Conservation (phyloP, 192 early-diverging fungal species). For the Rhizophagus clarus region DNA sequence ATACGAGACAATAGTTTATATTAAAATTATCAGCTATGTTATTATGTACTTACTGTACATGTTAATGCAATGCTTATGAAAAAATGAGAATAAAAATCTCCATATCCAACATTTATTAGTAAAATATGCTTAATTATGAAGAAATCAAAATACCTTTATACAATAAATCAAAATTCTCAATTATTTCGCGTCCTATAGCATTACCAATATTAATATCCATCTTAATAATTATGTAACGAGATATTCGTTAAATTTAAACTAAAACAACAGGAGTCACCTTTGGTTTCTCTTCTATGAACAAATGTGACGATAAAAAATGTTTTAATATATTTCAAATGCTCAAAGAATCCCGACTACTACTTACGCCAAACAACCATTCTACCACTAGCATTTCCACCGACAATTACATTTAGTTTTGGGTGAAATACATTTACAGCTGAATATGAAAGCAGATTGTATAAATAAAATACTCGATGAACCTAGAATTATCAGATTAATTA, state of each 20-base stretch:
- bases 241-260: neutral
- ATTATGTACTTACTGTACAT: too few relatives aligned
- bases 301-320: neutral
- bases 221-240: neutral
- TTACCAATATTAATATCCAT: neutral
- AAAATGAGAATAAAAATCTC: too few relatives aligned
- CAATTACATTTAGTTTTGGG: constrained; percentile 50
- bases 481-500: neutral
- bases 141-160: neutral
- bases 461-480: neutral
- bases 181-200: neutral
- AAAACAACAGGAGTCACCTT: neutral
- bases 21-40: too few relatives aligned
- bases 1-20: too few relatives aligned
- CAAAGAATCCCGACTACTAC: neutral
- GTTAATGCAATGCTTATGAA: too few relatives aligned
- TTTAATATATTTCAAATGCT: neutral
- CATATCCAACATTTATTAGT: neutral
- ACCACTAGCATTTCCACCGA: constrained; percentile 61
- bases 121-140: neutral
- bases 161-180: neutral
- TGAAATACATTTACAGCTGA: constrained; percentile 67
- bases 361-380: constrained; percentile 57
- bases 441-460: constrained; percentile 43
- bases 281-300: neutral